Percentiles rank a stretch among this genome's conserved stretches.
Conservation (phyloP, 768 basidiomycete species). For the Kwoniella sp. region DNA sequence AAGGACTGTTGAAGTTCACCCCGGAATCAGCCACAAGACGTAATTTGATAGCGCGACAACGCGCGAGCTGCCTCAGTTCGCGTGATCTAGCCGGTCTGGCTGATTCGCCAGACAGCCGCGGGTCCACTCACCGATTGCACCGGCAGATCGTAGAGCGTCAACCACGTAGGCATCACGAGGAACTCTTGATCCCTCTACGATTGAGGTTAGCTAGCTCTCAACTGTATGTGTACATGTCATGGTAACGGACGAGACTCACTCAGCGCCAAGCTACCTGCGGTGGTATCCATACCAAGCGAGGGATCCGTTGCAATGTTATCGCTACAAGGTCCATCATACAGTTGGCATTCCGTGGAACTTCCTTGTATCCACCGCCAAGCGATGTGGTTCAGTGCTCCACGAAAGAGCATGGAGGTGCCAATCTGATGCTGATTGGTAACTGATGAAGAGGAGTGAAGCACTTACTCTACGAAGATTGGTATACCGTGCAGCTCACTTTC, state of each 20-base stretch:
- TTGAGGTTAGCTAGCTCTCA: neutral
- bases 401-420: neutral
- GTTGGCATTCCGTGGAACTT: no score
- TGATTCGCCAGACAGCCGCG: no score
- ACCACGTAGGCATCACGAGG: slow-evolving; percentile 21
- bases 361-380: no score
- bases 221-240: neutral
- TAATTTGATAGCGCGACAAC: neutral
- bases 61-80: no score
- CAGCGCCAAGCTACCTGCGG: slow-evolving; percentile 37
- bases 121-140: slow-evolving; percentile 21
- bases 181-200: slow-evolving; percentile 9
- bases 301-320: slow-evolving; percentile 49
- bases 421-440: no score
- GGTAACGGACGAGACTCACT: no score
- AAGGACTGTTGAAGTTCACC: no score
- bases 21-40: no score
- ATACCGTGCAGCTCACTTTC: slow-evolving; percentile 43
- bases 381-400: no score
- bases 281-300: slow-evolving; percentile 45
- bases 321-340: neutral
- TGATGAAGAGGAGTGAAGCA: neutral
- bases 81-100: no score
- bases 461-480: slow-evolving; percentile 42
- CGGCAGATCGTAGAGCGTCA: slow-evolving; percentile 26